Evolutionary conservation across 192 early-diverging fungal genomes (phyloP).

Genomic region (Thamnidium elegans): DNA sequence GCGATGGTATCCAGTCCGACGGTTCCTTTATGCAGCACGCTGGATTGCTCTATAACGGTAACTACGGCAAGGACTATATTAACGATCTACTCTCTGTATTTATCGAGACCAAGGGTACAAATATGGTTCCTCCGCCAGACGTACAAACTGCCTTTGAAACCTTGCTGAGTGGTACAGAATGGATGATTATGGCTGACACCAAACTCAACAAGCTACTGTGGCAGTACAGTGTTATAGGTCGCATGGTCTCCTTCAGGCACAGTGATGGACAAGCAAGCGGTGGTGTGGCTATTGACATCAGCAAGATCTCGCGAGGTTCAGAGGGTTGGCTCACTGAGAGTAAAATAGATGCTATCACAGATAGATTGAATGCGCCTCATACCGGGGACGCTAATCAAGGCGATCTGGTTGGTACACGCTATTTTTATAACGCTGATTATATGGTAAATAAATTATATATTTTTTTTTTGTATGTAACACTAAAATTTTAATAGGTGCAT

Average conservation of each 20-base stretch:
- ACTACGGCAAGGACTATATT: constrained; percentile 30
- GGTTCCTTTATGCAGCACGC: constrained; percentile 29
- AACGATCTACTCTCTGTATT: constrained; percentile 19
- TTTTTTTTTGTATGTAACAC: no score
- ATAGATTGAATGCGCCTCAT: neutral
- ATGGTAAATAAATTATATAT: constrained; percentile 6
- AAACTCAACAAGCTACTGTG: constrained; percentile 7
- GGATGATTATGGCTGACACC: constrained; percentile 28
- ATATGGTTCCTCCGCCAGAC: neutral
- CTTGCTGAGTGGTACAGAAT: constrained; percentile 25
- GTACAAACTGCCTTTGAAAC: constrained; percentile 12
- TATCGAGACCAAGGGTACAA: constrained; percentile 18
- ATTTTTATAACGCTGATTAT: constrained; percentile 22
- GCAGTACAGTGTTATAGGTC: constrained; percentile 27
- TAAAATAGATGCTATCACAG: constrained; percentile 7
- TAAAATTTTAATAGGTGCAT: no score
- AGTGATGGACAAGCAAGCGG: neutral
- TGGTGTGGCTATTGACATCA: constrained; percentile 17
- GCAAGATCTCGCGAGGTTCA: constrained; percentile 7
- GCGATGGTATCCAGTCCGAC: constrained; percentile 26
- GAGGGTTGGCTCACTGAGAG: constrained; percentile 19
- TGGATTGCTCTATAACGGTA: constrained; percentile 23
- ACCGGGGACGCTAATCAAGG: constrained; percentile 7
- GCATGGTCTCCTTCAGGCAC: constrained; percentile 22
- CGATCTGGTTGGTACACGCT: constrained; percentile 6